Evolutionary conservation across 768 basidiomycete genomes (phyloP).

Genomic region (Termitomyces sp.): DNA sequence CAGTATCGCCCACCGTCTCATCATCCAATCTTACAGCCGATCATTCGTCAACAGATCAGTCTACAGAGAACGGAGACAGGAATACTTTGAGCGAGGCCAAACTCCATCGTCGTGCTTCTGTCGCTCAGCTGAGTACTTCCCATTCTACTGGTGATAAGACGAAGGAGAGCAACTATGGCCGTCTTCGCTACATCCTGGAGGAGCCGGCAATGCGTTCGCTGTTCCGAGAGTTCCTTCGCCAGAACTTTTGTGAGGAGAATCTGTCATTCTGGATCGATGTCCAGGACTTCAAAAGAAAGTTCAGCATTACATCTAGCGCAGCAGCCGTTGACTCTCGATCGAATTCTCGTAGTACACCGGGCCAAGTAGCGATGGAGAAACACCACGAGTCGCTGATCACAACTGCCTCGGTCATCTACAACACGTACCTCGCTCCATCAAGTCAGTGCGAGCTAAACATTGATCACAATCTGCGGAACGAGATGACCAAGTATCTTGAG

Average conservation of each 20-base stretch:
- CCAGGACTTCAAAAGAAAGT: conserved; percentile 93
- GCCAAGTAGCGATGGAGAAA: conserved; percentile 89
- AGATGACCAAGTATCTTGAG: conserved; percentile 88
- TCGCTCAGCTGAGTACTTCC: conserved; percentile 62
- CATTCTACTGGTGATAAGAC: conserved; percentile 51
- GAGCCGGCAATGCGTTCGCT: conserved; percentile 83
- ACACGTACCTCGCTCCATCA: conserved; percentile 92
- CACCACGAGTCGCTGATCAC: conserved; percentile 95
- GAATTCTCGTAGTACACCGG: conserved; percentile 48
- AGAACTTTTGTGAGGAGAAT: conserved; percentile 98
- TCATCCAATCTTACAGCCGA: conserved; percentile 53
- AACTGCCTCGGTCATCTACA: conserved; percentile 90
- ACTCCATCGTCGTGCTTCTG: conserved; percentile 73
- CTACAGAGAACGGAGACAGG: conserved; percentile 23
- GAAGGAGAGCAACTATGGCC: conserved; percentile 90
- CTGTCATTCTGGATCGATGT: conserved; percentile 97
- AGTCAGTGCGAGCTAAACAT: conserved; percentile 97
- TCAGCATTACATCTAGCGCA: conserved; percentile 92
- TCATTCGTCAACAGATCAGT: conserved; percentile 57
- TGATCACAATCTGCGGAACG: conserved; percentile 92
- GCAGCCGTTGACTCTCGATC: conserved; percentile 48
- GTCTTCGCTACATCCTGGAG: conserved; percentile 86
- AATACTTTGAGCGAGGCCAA: conserved; percentile 43
- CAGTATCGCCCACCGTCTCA: conserved; percentile 63
- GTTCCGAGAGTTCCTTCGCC: conserved; percentile 91